Evolutionary conservation across 129 eudicot species (phyloP), one percentile per base, ranked within the genome.

Genomic region (Arctium lappa): DNA sequence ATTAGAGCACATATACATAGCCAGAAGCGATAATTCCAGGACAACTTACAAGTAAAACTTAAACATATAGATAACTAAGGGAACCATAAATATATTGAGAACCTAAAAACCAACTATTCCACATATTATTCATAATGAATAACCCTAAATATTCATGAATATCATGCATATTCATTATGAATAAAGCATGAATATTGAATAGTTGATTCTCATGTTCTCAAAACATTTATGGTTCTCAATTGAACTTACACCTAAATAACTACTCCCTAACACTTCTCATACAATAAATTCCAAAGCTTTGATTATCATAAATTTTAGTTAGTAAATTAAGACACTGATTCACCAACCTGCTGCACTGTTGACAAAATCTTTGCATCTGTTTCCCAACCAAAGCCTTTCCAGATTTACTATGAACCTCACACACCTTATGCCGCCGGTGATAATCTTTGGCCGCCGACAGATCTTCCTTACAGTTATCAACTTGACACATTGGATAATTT

Each of bases 321-420:
- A 18, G 40, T 36, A 68, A 29, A 53, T 62, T 4, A 69, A 69
- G 62, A 66, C 82, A 76, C 63, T 18, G 8, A 81, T 9, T n/a
- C 56, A 83, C 82, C 3, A 85, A 95, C 99, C 99, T 93, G 94
- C 99, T 95, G 81, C 99, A 95, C 88, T 95, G 99, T 81, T 95
- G 99, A 84, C 99, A 95, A 75, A 95, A 95, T 84, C 99, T 85
- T 78, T 95, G 99, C 97, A 93, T 93, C 83, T 95, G 97, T 85
- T 93, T 91, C 72, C 97, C 94, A 18, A 95, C 99, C 37, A 91
- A 84, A 27, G 99, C 99, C 63, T 90, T 83, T 18, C 88, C 88
- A 50, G 99, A 96, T 81, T 95, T 95, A 82, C 97, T 92, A 79
- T 95, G 99, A 86, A 89, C 78, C 86, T 88, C 97, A 78, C 99